These are phyloP conservation scores for Marasmius sp. DNA, from an alignment of 1,284 basidiomycete species.

Conservation along the genomic window DNA sequence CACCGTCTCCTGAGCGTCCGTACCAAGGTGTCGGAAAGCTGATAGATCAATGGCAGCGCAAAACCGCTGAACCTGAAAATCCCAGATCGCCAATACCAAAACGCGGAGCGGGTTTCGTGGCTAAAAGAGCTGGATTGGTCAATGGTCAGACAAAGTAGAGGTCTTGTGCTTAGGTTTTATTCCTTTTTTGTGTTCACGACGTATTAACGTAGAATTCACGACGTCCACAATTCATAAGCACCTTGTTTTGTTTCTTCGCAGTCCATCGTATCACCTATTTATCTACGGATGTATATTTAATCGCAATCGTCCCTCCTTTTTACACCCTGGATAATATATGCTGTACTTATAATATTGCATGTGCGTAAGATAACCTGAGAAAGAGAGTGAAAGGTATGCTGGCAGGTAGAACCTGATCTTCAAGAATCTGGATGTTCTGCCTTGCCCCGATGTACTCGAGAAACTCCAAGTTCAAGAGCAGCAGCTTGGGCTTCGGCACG, in stretches of 20 bases:
- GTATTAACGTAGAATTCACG: not conserved
- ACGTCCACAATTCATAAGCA: not conserved
- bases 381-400: not conserved
- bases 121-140: slow-evolving; percentile 44
- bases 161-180: not conserved
- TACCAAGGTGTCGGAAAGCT: slow-evolving; percentile 79
- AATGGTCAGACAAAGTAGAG: slow-evolving; percentile 24
- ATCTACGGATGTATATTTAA: not conserved
- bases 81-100: slow-evolving; percentile 30
- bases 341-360: not conserved
- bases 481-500: slow-evolving; percentile 63
- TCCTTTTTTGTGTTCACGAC: not conserved
- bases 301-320: not conserved
- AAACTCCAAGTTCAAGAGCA: slow-evolving; percentile 53
- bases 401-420: not conserved
- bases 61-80: slow-evolving; percentile 59
- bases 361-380: not conserved
- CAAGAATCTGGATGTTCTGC: slow-evolving; percentile 13
- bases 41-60: slow-evolving; percentile 83
- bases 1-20: slow-evolving; percentile 70
- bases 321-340: not conserved
- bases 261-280: not conserved
- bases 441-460: slow-evolving; percentile 40
- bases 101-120: slow-evolving; percentile 32
- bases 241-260: not conserved